Evolutionary conservation across 2,329 filamentous ascomycete species (phyloP).

Genomic region (Xylariaceae sp.): DNA sequence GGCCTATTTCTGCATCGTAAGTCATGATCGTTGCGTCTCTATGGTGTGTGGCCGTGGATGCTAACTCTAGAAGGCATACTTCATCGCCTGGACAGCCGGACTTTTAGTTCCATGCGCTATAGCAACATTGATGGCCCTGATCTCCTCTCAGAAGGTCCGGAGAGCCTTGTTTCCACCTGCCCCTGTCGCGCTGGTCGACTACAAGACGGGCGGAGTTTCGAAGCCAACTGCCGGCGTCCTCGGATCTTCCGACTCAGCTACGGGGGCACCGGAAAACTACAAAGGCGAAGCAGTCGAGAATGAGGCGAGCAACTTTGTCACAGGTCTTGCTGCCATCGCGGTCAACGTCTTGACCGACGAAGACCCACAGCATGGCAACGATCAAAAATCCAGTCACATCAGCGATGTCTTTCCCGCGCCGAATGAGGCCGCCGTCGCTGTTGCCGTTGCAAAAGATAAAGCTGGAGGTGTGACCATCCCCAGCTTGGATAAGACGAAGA

Average conservation of each 20-base stretch:
- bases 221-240: neutral
- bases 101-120: neutral
- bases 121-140: neutral
- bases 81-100: neutral
- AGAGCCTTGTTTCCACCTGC: neutral
- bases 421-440: neutral
- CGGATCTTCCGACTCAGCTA: neutral
- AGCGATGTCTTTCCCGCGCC: neutral
- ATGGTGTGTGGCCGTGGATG: neutral
- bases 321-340: neutral
- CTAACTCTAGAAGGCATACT: neutral
- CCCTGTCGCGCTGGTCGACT: neutral
- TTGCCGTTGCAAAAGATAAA: neutral
- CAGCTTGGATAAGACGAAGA: neutral
- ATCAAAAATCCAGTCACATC: neutral
- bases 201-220: neutral
- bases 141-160: neutral
- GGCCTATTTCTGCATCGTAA: neutral
- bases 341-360: neutral
- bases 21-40: neutral
- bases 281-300: neutral
- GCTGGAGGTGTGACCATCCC: neutral
- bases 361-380: neutral
- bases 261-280: neutral
- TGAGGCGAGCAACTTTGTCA: neutral